Conservation (phyloP, 148 eudicot genomes). For the Nepenthes mirabilis region DNA sequence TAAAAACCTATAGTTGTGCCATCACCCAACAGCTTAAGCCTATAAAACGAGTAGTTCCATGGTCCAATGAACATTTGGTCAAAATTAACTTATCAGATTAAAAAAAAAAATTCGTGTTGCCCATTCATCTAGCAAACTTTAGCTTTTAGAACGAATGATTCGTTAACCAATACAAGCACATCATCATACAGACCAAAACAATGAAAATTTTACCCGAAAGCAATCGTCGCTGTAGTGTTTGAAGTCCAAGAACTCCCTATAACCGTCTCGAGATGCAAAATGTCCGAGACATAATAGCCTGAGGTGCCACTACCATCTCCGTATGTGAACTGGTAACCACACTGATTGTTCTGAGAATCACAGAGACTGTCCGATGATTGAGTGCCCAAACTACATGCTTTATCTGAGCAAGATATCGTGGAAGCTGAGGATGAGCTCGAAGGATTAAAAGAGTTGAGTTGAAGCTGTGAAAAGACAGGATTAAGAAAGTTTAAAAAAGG, state of each 20-base stretch:
- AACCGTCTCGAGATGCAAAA: slow-evolving; percentile 50
- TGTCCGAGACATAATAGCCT: slow-evolving; percentile 63
- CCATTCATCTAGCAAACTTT: no score
- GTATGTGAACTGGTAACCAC: slow-evolving; percentile 77
- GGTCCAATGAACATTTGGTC: no score
- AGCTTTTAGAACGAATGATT: not conserved
- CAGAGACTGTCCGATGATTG: slow-evolving; percentile 64
- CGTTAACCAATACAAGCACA: not conserved
- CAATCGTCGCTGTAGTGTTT: slow-evolving; percentile 55
- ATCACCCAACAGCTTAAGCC: no score
- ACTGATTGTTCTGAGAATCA: slow-evolving; percentile 43
- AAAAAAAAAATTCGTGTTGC: no score
- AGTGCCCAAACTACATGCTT: slow-evolving; percentile 53
- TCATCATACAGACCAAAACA: not conserved
- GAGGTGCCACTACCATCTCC: slow-evolving; percentile 97
- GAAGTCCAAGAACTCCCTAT: slow-evolving; percentile 32
- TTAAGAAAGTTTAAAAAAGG: not conserved
- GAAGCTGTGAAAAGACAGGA: slow-evolving; percentile 18
- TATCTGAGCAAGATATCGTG: slow-evolving; percentile 56
- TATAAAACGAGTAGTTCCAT: no score
- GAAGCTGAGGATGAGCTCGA: slow-evolving; percentile 59
- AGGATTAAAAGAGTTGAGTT: slow-evolving; percentile 58
- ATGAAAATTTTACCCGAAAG: slow-evolving; percentile 54
- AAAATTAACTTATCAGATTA: no score
- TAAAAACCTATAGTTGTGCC: no score